Base-by-base conservation (phyloP, 2,329 filamentous ascomycete species). In the Colletotrichum theobromicola region DNA sequence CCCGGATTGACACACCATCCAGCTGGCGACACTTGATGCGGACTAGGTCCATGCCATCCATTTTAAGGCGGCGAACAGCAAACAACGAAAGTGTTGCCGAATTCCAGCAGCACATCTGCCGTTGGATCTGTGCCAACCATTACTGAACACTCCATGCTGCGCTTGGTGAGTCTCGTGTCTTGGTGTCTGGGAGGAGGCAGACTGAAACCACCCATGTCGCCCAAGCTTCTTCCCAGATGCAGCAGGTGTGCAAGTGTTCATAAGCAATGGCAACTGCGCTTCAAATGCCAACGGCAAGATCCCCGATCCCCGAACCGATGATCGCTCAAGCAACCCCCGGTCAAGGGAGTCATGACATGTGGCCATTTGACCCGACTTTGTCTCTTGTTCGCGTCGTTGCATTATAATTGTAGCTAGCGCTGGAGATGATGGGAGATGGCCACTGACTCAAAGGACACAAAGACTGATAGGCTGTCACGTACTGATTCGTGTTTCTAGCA, bases 401-500 rank as follows among this genome's bases (percentile, higher is more conserved):
- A 34, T 34, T 35, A 62, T 55, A 28, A 69, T 34, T 42, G 18
- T 34, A 60, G 61, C 67, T 67, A 72, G 72, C 62, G 62, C 32
- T 26, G 16, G 53, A 35, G 21, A 35, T 28, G 30, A 34, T 42
- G 10, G 26, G 28, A 35, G 34, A 46, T 37, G 60, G 67, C 9
- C 28, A 61, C 62, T 75, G 72, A 75, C 68, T 75, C 72, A 63
- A 75, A 62, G 35, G 26, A 24, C 28, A 16, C 12, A 63, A 75
- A 72, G 62, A 57, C 69, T 58, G 68, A 72, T 63, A 72, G 57
- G 42, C 21, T 4, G 16, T 16, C 32, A 53, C 10, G 7, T 62
- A 72, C 72, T 75, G 72, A 75, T 72, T 75, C 72, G 72, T 75
- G 72, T 58, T 50, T 37, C 62, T 18, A 55, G 34, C 53, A 37